Conservation (phyloP, 192 early-diverging fungal species). For the Coemansia sp. region DNA sequence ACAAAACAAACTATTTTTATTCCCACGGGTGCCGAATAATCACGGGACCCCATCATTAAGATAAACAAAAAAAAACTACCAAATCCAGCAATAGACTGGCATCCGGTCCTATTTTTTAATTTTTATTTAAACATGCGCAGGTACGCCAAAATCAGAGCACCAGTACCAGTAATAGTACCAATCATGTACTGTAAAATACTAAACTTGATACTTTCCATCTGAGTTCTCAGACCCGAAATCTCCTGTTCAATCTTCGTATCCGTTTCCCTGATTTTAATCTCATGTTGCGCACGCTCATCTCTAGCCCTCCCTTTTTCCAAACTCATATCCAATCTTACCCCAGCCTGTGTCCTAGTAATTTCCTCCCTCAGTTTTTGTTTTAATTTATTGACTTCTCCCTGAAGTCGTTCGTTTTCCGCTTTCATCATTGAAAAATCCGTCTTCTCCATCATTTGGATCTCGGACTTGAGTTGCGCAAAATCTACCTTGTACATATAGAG, state of each 20-base stretch:
- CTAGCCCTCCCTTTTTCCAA: slow-evolving; percentile 87
- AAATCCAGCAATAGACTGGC: background rate
- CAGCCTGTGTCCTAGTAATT: slow-evolving; percentile 77
- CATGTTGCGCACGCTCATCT: slow-evolving; percentile 80
- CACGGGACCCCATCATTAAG: background rate
- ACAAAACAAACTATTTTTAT: background rate
- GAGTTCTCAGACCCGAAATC: slow-evolving; percentile 73
- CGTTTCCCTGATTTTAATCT: slow-evolving; percentile 82
- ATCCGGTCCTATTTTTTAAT: background rate
- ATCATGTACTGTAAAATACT: slow-evolving; percentile 80
- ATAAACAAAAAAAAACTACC: background rate
- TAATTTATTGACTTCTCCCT: slow-evolving; percentile 83
- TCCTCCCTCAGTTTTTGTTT: slow-evolving; percentile 80
- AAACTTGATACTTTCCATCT: slow-evolving; percentile 89
- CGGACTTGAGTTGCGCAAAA: slow-evolving; percentile 83
- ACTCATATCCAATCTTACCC: slow-evolving; percentile 81
- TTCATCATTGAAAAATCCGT: slow-evolving; percentile 84
- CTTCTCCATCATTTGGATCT: slow-evolving; percentile 86
- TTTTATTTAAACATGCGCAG: slow-evolving; percentile 54
- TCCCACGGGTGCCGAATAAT: too few species aligned
- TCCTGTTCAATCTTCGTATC: slow-evolving; percentile 88
- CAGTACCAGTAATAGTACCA: slow-evolving; percentile 81
- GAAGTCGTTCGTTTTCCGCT: slow-evolving; percentile 75
- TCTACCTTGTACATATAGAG: slow-evolving; percentile 87
- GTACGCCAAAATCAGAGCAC: slow-evolving; percentile 69